Evolutionary conservation across 192 early-diverging fungal species (phyloP).

Genomic region (Mortierella alpina): DNA sequence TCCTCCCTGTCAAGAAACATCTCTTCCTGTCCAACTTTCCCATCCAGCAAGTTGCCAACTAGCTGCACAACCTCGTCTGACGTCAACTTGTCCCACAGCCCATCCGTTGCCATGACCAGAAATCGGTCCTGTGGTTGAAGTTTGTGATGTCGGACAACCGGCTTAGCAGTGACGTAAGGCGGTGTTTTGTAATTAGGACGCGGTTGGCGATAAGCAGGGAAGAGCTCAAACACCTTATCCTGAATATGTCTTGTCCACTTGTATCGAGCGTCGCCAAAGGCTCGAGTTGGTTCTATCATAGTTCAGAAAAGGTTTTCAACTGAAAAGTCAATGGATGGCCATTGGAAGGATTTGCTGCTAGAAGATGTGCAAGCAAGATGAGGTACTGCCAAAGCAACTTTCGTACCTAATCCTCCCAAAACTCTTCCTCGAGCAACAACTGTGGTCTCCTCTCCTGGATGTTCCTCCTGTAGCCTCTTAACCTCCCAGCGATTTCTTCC

Average conservation of each 20-base stretch:
- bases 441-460: conserved; percentile 76
- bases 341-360: not conserved
- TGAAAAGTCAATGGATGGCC: not conserved
- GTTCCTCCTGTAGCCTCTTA: conserved; percentile 68
- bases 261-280: conserved; percentile 78
- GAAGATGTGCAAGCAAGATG: not conserved
- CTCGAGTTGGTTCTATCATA: conserved; percentile 57
- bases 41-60: conserved; percentile 58
- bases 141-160: conserved; percentile 71
- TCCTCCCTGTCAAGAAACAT: conserved; percentile 30
- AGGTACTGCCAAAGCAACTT: conserved; percentile 40
- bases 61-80: conserved; percentile 68
- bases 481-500: conserved; percentile 63
- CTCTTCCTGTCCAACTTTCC: conserved; percentile 35
- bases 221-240: conserved; percentile 60
- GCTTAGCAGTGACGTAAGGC: conserved; percentile 82
- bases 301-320: not conserved
- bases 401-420: conserved; percentile 63
- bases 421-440: conserved; percentile 70
- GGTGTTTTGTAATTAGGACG: conserved; percentile 67
- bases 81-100: conserved; percentile 82
- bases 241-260: conserved; percentile 77
- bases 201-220: conserved; percentile 58
- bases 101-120: conserved; percentile 85
- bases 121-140: conserved; percentile 72